Conservation (phyloP, 2,329 filamentous ascomycete species). For the Cladophialophora psammophila region DNA sequence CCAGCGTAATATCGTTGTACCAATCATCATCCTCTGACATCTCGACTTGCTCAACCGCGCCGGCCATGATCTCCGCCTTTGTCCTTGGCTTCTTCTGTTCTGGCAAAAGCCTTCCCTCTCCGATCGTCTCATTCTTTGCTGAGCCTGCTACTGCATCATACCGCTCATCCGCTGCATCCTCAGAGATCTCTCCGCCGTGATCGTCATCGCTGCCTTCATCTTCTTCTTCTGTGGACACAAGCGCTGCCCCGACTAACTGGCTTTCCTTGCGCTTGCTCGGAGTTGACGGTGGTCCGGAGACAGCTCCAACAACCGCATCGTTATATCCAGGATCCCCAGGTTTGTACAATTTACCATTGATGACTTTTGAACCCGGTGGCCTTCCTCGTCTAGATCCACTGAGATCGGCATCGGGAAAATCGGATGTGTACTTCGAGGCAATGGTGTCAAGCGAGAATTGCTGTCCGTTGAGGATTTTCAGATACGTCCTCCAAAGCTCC, state of each 20-base stretch:
- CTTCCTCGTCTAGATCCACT: constrained; percentile 25
- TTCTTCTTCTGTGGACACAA: constrained; percentile 39
- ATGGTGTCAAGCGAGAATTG: constrained; percentile 17
- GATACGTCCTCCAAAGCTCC: constrained; percentile 52
- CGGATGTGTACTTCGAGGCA: constrained; percentile 9
- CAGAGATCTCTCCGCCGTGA: constrained; percentile 22
- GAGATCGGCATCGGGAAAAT: background rate
- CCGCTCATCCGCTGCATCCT: constrained; percentile 34
- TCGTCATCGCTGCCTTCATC: constrained; percentile 20
- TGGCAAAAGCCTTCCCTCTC: background rate
- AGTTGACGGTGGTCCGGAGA: constrained; percentile 17
- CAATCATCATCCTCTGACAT: constrained; percentile 31
- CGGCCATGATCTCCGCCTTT: constrained; percentile 43
- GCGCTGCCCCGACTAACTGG: constrained; percentile 35
- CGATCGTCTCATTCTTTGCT: background rate
- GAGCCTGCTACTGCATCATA: constrained; percentile 2
- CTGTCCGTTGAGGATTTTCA: constrained; percentile 54
- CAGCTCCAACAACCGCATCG: constrained; percentile 7
- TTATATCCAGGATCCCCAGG: constrained; percentile 34
- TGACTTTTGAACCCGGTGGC: constrained; percentile 37
- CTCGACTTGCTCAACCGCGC: constrained; percentile 20
- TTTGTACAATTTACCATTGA: constrained; percentile 37
- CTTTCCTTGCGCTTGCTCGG: constrained; percentile 34
- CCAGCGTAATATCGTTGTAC: constrained; percentile 21
- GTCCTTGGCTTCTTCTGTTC: constrained; percentile 42